Percentiles rank a stretch among this genome's conserved stretches.
Evolutionary conservation across 2,329 filamentous ascomycete species (phyloP).

Genomic region (Paraconiothyrium brasiliense): DNA sequence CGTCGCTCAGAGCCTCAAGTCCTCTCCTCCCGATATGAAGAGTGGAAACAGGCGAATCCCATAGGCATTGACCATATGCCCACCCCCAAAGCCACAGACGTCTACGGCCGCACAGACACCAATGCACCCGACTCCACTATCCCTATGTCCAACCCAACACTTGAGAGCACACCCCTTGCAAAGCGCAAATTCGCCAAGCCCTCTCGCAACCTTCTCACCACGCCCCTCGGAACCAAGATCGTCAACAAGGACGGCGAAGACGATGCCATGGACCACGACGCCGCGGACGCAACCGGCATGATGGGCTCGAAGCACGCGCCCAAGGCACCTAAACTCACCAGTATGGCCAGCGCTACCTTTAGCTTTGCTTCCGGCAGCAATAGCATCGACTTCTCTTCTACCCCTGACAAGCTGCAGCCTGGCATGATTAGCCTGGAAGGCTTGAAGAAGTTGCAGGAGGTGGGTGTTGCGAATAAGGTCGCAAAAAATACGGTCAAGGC

Average conservation of each 20-base stretch:
- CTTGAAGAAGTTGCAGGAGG: background rate
- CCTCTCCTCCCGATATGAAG: background rate
- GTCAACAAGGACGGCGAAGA: background rate
- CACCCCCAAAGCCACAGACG: background rate
- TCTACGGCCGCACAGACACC: too few relatives aligned
- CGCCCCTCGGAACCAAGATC: background rate
- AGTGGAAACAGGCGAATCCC: too few relatives aligned
- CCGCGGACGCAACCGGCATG: background rate
- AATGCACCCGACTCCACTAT: background rate
- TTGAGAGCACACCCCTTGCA: background rate
- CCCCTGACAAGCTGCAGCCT: background rate
- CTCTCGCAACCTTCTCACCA: background rate
- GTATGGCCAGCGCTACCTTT: background rate
- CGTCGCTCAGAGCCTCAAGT: background rate
- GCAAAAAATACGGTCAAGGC: background rate
- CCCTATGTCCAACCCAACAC: background rate
- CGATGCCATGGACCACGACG: background rate
- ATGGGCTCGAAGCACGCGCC: background rate
- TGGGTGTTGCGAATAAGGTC: background rate
- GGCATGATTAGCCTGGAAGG: background rate
- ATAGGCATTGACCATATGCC: background rate
- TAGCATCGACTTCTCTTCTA: background rate
- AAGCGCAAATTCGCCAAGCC: conserved; percentile 7
- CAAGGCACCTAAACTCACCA: background rate
- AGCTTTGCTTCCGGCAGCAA: background rate